Percentiles rank a stretch among this genome's conserved stretches.
Evolutionary conservation across 352 stramenopile genomes (phyloP).

Genomic region (Phytophthora meadii): DNA sequence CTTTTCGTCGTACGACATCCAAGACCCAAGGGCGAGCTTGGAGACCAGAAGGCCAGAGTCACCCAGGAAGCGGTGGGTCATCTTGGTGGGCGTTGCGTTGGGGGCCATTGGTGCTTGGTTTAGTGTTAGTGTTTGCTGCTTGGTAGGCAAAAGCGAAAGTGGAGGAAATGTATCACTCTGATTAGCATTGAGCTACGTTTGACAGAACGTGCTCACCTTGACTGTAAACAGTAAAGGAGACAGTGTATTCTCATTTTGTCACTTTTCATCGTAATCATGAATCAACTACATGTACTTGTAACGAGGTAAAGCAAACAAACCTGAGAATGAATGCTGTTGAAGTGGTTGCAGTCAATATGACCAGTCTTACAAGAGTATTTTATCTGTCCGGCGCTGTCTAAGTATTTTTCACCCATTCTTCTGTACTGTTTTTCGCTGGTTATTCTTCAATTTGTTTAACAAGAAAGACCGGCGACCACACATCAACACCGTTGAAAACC

Average conservation of each 20-base stretch:
- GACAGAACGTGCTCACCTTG: neutral
- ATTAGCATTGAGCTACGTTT: neutral
- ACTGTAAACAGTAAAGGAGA: neutral
- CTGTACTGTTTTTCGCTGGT: no score
- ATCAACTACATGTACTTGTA: neutral
- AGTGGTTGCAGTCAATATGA: neutral
- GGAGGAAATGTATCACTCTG: neutral
- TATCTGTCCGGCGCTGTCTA: no score
- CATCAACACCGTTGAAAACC: no score
- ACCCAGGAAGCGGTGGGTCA: slow-evolving; percentile 16
- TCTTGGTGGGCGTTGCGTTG: slow-evolving; percentile 5
- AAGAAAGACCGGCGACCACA: no score
- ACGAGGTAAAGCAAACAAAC: no score
- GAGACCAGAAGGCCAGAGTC: slow-evolving; percentile 11
- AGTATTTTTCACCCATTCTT: no score
- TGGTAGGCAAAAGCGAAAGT: slow-evolving; percentile 1
- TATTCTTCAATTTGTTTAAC: neutral
- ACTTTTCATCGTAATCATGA: slow-evolving; percentile 1
- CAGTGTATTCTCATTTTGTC: neutral
- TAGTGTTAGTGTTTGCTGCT: neutral
- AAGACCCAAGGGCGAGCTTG: slow-evolving; percentile 11
- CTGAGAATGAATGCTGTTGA: slow-evolving; percentile 2
- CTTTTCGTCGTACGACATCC: slow-evolving; percentile 17
- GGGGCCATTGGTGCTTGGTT: slow-evolving; percentile 7
- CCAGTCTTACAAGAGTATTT: no score